Evolutionary conservation across 2,329 filamentous ascomycete species (phyloP).

Genomic region (Colletotrichum agaves): DNA sequence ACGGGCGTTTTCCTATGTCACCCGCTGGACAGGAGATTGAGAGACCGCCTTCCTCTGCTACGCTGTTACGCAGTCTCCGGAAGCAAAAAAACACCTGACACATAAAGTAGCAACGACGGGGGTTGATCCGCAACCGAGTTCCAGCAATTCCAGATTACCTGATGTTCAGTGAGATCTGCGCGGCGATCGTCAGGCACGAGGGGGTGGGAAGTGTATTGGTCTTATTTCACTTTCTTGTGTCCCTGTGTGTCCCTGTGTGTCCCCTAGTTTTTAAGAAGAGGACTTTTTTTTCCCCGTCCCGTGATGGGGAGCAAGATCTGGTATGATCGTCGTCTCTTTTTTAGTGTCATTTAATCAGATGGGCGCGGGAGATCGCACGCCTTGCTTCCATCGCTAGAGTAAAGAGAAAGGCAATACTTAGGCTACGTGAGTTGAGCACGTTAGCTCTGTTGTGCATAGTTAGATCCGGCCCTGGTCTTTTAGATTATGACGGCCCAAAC

Average conservation of each 20-base stretch:
- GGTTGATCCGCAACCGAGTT: conserved; percentile 19
- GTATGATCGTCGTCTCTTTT: conserved; percentile 18
- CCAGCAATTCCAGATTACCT: conserved; percentile 25
- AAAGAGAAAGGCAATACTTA: background rate
- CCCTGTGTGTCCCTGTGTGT: no score
- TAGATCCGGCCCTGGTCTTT: background rate
- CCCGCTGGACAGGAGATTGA: no score
- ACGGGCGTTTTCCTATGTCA: no score
- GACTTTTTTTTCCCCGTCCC: conserved; percentile 6
- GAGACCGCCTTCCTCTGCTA: no score
- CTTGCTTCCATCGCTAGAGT: background rate
- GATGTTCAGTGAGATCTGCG: conserved; percentile 33
- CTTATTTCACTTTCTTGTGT: background rate
- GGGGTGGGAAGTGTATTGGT: background rate
- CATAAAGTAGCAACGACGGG: background rate
- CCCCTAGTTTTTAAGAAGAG: no score
- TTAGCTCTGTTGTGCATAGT: background rate
- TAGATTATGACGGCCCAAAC: background rate
- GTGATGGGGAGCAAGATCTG: conserved; percentile 3
- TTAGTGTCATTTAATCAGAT: background rate
- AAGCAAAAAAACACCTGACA: background rate
- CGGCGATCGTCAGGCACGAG: conserved; percentile 24
- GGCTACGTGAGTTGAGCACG: background rate
- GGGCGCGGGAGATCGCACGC: conserved; percentile 13
- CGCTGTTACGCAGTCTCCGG: no score